phyloP scores from a whole-genome alignment of 1,139 yeast genomes.

The Taiozyma onychis region DNA sequence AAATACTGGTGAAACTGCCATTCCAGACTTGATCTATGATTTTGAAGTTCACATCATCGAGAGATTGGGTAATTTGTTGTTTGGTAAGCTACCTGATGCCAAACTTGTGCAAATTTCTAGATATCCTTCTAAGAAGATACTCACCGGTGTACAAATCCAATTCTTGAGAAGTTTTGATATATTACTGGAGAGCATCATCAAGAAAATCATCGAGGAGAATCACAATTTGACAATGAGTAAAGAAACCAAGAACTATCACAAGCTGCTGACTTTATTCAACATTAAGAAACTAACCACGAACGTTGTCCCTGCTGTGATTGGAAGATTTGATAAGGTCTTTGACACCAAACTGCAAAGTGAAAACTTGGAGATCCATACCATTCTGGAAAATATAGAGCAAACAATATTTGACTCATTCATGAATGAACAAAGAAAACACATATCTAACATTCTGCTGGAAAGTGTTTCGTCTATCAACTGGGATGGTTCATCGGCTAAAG shows the following conservation, averaged over 20 bases:
- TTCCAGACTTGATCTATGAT: slow-evolving; percentile 38
- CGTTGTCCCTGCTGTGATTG: slow-evolving; percentile 42
- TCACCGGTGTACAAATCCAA: slow-evolving; percentile 41
- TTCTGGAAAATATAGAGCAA: slow-evolving; percentile 43
- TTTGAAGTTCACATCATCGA: slow-evolving; percentile 36
- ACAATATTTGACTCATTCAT: slow-evolving; percentile 47
- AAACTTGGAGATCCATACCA: slow-evolving; percentile 35
- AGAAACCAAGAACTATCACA: slow-evolving; percentile 31
- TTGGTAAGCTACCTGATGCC: slow-evolving; percentile 32
- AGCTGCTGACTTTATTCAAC: slow-evolving; percentile 44
- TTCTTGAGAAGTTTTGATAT: slow-evolving; percentile 46
- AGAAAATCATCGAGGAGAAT: slow-evolving; percentile 35
- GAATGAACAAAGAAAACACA: slow-evolving; percentile 41
- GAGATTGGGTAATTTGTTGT: slow-evolving; percentile 28
- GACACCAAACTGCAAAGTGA: slow-evolving; percentile 35
- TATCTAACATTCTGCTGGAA: slow-evolving; percentile 41
- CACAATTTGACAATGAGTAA: slow-evolving; percentile 16
- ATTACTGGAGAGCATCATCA: slow-evolving; percentile 43
- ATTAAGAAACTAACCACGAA: slow-evolving; percentile 39
- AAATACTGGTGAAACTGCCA: slow-evolving; percentile 39
- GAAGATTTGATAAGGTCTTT: slow-evolving; percentile 43
- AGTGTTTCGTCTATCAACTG: slow-evolving; percentile 45
- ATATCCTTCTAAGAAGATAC: slow-evolving; percentile 39
- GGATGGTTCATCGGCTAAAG: slow-evolving; percentile 32
- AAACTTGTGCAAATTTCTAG: slow-evolving; percentile 30